These are phyloP conservation scores for Yarrowia alimentaria DNA, from an alignment of 805 yeast species.

Conservation along the genomic window DNA sequence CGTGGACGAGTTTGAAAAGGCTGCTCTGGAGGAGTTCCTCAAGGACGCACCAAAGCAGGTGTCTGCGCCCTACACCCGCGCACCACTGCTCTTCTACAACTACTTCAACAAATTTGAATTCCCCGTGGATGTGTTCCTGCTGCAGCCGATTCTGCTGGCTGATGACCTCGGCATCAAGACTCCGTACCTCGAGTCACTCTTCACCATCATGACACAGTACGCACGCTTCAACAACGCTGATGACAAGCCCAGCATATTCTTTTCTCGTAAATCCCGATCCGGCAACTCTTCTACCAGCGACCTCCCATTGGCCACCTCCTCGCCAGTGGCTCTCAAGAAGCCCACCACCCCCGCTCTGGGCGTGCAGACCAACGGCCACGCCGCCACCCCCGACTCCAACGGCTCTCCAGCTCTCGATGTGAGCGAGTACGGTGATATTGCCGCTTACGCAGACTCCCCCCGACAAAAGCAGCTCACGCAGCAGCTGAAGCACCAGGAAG, in stretches of 20 bases:
- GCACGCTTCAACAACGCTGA: constrained; percentile 29
- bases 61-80: constrained; percentile 34
- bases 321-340: constrained; percentile 12
- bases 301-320: constrained; percentile 16
- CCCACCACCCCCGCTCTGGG: constrained; percentile 5
- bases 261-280: neutral
- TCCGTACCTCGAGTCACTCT: constrained; percentile 84
- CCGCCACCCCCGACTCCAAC: constrained; percentile 14
- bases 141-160: constrained; percentile 86
- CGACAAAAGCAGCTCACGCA: constrained; percentile 19
- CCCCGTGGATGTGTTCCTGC: constrained; percentile 69
- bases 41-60: neutral
- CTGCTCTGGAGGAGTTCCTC: constrained; percentile 15
- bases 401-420: constrained; percentile 19
- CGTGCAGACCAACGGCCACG: constrained; percentile 3
- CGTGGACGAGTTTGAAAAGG: constrained; percentile 28
- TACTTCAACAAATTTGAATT: constrained; percentile 57
- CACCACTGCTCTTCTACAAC: constrained; percentile 65
- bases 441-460: constrained; percentile 6
- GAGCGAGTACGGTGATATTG: constrained; percentile 18
- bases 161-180: constrained; percentile 84
- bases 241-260: constrained; percentile 17
- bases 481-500: constrained; percentile 28
- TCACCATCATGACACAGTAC: constrained; percentile 51
- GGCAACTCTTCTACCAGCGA: constrained; percentile 10